phyloP scores from a whole-genome alignment of 140 eudicot species.

The Bidens hawaiensis region DNA sequence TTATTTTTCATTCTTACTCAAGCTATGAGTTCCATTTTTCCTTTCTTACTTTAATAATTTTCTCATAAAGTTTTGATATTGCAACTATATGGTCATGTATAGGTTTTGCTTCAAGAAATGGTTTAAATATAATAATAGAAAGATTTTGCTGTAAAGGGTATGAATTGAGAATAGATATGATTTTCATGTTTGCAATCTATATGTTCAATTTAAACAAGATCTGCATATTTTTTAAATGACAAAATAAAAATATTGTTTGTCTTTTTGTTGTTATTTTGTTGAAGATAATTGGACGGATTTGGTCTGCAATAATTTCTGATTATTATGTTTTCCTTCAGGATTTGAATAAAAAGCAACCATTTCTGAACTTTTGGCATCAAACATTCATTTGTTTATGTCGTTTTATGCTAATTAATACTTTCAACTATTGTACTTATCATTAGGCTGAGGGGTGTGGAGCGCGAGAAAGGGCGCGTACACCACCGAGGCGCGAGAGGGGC shows the following conservation, averaged over 20 bases:
- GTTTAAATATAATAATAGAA: conserved; percentile 1
- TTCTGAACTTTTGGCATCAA: conserved; percentile 6
- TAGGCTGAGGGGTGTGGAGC: too few species aligned
- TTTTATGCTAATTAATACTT: neutral
- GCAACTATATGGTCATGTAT: neutral
- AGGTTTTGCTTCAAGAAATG: conserved; percentile 22
- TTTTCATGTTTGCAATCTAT: conserved; percentile 8
- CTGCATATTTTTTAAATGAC: neutral
- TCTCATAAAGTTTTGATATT: conserved; percentile 9
- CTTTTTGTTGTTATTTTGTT: neutral
- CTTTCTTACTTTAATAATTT: neutral
- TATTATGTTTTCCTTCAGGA: conserved; percentile 3
- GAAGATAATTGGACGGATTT: conserved; percentile 1
- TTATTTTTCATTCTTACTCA: neutral
- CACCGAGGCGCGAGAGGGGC: too few species aligned
- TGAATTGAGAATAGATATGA: conserved; percentile 2
- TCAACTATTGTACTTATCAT: conserved; percentile 8
- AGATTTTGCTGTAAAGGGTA: conserved; percentile 19
- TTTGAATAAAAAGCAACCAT: conserved; percentile 7
- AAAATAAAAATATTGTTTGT: neutral
- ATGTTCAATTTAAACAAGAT: conserved; percentile 6
- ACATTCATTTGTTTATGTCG: conserved; percentile 9
- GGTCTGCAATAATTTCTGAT: conserved; percentile 6
- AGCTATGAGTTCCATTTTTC: neutral
- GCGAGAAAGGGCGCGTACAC: too few species aligned